Base-by-base conservation (phyloP, 345 rosid species). In the Luvunga scandens region DNA sequence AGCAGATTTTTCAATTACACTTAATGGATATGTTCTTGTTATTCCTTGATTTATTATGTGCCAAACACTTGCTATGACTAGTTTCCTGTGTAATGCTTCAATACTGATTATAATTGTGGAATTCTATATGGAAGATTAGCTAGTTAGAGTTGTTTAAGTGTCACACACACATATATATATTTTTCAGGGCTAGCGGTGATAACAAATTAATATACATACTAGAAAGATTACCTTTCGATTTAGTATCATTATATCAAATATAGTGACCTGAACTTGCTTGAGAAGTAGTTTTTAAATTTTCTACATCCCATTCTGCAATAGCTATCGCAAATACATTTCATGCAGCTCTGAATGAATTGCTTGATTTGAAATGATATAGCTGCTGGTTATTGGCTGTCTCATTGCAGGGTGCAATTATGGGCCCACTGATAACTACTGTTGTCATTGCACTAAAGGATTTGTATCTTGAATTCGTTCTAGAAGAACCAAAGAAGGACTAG, bases 321-420 rank as follows among this genome's bases (percentile, higher is more conserved):
- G 70, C 25, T 67, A n/a, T n/a, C 2, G 18, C 21, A 38, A 39
- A 39, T 68, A n/a, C 50, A 42, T 68, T 68, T 10, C 21, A 39
- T n/a, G 55, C 6, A 39, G 53, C 55, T 39, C 28, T 28, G 61
- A 30, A 39, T 55, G 33, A 68, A 33, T 62, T 28, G 45, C 45
- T 39, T 18, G 57, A 64, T 82, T 62, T 64, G 38, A 67, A 73
- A 75, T 79, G 27, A 68, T 9, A 45, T 24, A 31, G 4, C 24
- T 31, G 30, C 24, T 42, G 56, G 64, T 14, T 33, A 22, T 45
- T 30, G 6, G 18, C 39, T 25, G 21, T 48, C 45, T 75, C 25
- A 64, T 64, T 70, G 75, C 88, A 96, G 99, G 98, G 99, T 80
- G 99, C 99, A 38, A 94, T 96, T 66, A 96, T 94, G 98, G 99